Conservation (phyloP, 495 filamentous ascomycete species). For the Talaromyces proteolyticus region DNA sequence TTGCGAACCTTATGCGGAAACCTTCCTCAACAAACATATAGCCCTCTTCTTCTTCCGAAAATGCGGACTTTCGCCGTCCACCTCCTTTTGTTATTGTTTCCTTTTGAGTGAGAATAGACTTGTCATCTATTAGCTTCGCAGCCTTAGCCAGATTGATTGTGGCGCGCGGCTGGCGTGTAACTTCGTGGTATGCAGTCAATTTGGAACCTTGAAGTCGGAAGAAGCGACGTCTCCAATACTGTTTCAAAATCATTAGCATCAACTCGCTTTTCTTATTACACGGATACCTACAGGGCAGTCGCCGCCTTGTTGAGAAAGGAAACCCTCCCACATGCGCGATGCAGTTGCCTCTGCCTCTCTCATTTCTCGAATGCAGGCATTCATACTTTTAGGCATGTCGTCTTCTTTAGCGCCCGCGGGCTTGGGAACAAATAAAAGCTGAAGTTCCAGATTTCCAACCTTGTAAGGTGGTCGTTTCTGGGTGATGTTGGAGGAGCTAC, state of each 20-base stretch:
- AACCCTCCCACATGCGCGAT: conserved; percentile 73
- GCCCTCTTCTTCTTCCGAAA: conserved; percentile 96
- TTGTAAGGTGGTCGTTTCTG: conserved; percentile 82
- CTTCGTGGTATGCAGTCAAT: conserved; percentile 92
- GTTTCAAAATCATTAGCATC: conserved; percentile 10
- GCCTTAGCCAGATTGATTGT: conserved; percentile 96
- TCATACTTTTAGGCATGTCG: conserved; percentile 99
- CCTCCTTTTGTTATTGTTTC: conserved; percentile 69
- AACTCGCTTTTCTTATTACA: neutral
- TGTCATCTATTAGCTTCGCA: conserved; percentile 88
- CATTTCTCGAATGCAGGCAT: conserved; percentile 85
- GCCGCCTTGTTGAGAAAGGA: conserved; percentile 91
- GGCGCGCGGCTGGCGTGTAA: conserved; percentile 88
- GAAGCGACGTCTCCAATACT: conserved; percentile 97
- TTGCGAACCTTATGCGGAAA: conserved; percentile 95
- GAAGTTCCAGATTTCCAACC: conserved; percentile 87
- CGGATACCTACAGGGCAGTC: conserved; percentile 83
- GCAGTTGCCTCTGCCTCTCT: conserved; percentile 75
- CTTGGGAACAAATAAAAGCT: conserved; percentile 89
- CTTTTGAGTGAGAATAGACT: conserved; percentile 71
- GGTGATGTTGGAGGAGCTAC: conserved; percentile 48
- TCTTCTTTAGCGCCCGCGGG: conserved; percentile 85
- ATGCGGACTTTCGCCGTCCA: conserved; percentile 83
- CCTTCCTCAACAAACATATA: conserved; percentile 99
- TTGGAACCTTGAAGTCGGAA: conserved; percentile 91